Base-by-base conservation (phyloP, 768 basidiomycete genomes). In the Lactarius pseudohatsudake region DNA sequence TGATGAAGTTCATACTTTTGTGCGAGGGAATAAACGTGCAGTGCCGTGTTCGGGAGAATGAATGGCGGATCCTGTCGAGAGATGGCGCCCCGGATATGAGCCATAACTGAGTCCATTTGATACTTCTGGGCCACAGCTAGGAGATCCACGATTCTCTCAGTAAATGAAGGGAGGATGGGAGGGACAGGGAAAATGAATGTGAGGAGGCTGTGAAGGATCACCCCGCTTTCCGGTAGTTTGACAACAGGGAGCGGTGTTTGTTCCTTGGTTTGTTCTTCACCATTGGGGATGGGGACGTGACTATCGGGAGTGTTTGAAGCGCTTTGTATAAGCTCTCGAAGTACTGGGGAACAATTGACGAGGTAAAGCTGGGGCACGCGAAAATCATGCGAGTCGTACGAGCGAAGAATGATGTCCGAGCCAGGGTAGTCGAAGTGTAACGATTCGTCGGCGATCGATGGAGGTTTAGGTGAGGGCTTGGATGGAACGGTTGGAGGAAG, bases 21-120 rank as follows among this genome's bases (percentile, higher is more conserved):
- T 22, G 64, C 57, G 13, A 64, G 22, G 40, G 20, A 38, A 32
- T 30, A 58, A 15, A 36, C 30, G 7, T 45, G 45, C 18, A 64
- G 32, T 20, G 64, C 64, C 15, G 18, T 58, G 11, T 20, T 20
- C 6, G 30, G 54, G 13, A 41, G 47, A 11, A 50, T 4, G 22
- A 50, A 50, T 22, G 47, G 22, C 1, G 47, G 47, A 26, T 50
- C 47, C 22, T 26, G n/a, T 50, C n/a, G 22, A 6, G 47, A 4
- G 13, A 22, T 22, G 22, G n/a, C 11, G 13, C 47, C 22, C 13
- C 47, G 47, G 22, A 50, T 50, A 13, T 50, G 47, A 6, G n/a
- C 2, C 22, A 50, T 5, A 2, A 50, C 47, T 6, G 47, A 50
- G 11, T 26, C 11, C 47, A 50, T 50, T 50, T 50, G 47, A 11